Conservation (phyloP, 1,284 basidiomycete species). For the Puccinia triticina region DNA sequence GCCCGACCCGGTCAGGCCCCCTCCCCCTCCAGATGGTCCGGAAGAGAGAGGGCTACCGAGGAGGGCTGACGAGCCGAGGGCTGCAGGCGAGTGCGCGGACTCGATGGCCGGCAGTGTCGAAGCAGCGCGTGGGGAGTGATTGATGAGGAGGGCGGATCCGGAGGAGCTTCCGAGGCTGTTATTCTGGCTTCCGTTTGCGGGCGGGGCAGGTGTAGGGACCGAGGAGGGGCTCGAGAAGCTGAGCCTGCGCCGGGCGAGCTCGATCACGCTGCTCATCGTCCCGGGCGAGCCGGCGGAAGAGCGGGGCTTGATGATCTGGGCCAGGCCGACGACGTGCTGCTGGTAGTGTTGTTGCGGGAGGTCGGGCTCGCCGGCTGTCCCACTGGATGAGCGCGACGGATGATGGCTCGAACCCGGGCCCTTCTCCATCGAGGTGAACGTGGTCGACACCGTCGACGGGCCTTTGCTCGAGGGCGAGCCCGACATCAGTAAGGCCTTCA, state of each 20-base stretch:
- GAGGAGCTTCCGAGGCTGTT: background rate
- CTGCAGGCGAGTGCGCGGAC: no score
- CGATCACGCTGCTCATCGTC: conserved; percentile 10
- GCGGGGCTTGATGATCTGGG: background rate
- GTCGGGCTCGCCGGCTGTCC: background rate
- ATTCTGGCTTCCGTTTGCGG: background rate
- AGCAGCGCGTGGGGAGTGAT: no score
- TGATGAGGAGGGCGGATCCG: background rate
- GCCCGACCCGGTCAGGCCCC: conserved; percentile 11
- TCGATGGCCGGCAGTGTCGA: no score
- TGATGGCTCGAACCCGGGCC: background rate
- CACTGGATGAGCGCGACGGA: background rate
- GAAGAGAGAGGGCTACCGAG: background rate
- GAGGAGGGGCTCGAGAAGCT: conserved; percentile 22
- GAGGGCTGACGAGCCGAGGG: no score
- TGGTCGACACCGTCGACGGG: conserved; percentile 38
- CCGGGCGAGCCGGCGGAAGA: background rate
- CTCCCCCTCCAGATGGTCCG: background rate
- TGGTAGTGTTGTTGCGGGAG: no score
- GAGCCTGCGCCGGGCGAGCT: conserved; percentile 26
- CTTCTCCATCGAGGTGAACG: conserved; percentile 38
- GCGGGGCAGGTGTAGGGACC: background rate
- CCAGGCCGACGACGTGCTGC: background rate
- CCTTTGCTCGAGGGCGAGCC: conserved; percentile 32
- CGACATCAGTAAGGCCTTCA: conserved; percentile 38